Evolutionary conservation across 164 flowering plant genomes (phyloP).

Genomic region (Houttuynia cordata): DNA sequence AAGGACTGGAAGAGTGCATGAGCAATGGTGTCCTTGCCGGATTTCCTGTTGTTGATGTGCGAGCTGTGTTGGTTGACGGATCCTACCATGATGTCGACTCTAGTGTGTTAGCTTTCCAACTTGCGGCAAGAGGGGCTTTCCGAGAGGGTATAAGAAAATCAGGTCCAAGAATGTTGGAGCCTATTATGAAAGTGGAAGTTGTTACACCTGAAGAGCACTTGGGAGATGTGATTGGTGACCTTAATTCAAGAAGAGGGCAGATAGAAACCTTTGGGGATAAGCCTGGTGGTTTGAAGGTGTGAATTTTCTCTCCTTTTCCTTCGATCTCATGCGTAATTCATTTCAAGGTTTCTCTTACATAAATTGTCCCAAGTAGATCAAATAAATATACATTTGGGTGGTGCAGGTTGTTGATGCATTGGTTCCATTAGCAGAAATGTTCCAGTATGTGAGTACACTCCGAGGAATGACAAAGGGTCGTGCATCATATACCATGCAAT

Average conservation of each 20-base stretch:
- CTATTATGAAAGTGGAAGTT: conserved; percentile 95
- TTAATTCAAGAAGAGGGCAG: conserved; percentile 95
- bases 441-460: conserved; percentile 86
- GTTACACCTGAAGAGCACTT: conserved; percentile 94
- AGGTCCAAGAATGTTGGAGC: conserved; percentile 75
- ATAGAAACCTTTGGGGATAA: conserved; percentile 86
- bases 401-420: conserved; percentile 81
- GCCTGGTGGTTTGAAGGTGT: conserved; percentile 96
- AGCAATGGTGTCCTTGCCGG: conserved; percentile 88
- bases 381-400: background rate
- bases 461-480: conserved; percentile 96
- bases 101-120: conserved; percentile 91
- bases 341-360: background rate
- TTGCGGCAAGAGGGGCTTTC: conserved; percentile 95
- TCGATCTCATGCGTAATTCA: background rate
- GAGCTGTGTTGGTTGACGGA: conserved; percentile 76
- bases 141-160: conserved; percentile 81
- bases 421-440: conserved; percentile 96
- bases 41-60: conserved; percentile 87
- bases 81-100: conserved; percentile 98
- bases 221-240: conserved; percentile 99
- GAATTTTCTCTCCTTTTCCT: background rate
- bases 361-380: background rate
- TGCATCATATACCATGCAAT: conserved; percentile 90
- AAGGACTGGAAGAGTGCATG: conserved; percentile 92